Evolutionary conservation across 352 stramenopile genomes (phyloP), one percentile per base, ranked within the genome.

Genomic region (Globisporangium megalacanthum): DNA sequence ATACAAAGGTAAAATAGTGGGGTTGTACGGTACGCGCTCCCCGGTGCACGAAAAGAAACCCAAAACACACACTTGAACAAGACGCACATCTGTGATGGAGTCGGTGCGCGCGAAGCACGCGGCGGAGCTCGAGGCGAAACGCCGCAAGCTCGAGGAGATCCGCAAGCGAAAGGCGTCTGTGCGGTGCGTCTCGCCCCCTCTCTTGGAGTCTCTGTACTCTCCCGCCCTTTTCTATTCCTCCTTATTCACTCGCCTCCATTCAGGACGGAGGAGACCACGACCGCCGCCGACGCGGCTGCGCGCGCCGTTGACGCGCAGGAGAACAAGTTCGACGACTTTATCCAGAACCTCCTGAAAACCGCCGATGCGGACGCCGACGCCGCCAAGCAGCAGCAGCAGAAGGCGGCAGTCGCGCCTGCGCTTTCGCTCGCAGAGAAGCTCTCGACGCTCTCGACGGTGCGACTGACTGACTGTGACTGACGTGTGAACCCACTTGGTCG

Each of bases 61-160:
- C 35, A 8, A 39, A 39, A 39, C 11, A 35, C 46, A 50, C 46
- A 49, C 4, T 14, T 10, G 35, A 39, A 13, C 35, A 39, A 39
- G 35, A 39, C 35, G 10, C 35, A 39, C 35, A 13, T 13, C 3
- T 5, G 35, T 1, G 46, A 86, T 86, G 75, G 75, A 86, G 66
- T 86, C 75, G 59, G 71, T 92, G 58, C 84, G 84, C 60, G 84
- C 82, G 49, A 88, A 88, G 62, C 84, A 94, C 65, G 84, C 83
- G 68, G 83, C 83, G 6, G 85, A 95, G 68, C 71, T 95, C 46
- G 85, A 95, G 64, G 85, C 79, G 31, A 95, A 95, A 72, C 84
- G 84, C 63, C 87, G 86, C 66, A 95, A 95, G 70, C 75, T 95
- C n/a, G 83, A 95, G 65, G 85, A 95, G 72, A 93, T 95, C 61